Evolutionary conservation across 306 rosid genomes (phyloP), one percentile per base, ranked within the genome.

Genomic region (Castanea crenata): DNA sequence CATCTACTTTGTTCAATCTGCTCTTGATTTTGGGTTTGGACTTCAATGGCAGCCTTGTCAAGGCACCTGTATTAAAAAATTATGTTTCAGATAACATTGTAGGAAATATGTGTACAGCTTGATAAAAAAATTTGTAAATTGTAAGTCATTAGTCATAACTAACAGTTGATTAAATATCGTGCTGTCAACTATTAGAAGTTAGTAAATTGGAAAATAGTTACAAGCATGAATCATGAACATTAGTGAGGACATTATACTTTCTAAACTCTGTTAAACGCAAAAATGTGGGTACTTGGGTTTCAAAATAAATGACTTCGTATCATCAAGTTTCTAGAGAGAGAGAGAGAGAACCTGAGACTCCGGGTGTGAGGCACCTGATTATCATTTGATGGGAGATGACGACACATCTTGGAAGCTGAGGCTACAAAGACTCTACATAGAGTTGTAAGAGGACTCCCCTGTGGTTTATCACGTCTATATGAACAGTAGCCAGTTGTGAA

Each of bases 11-110:
- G 23, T 23, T 23, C 23, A 23, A 23, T 23, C 23, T 23, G 6
- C 46, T 41, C 12, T 41, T 8, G 46, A 41, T 41, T 41, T 41
- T 8, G 31, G 23, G 46, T 41, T 74, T 62, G 4, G 65, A 79
- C 54, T 14, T 23, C 23, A 23, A 23, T 23, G 23, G 81, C 85
- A 12, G 87, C 90, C 73, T 74, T 81, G 80, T 83, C 85, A 5
- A 86, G 71, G 25, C 74, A 86, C 61, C 84, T 78, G 75, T 13
- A 55, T 52, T 7, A 19, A 16, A n/a, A 52, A 29, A 25, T 15
- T 27, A 38, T 1, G 5, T 9, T 1, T 34, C 5, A 19, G 38
- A 9, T 5, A 14, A 69, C 1, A 7, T 4, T 1, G 54, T 2
- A 14, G 44, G 8, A 1, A 8, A 23, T 2, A 0, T 23, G 12